Evolutionary conservation across 129 eudicot species (phyloP), one percentile per base, ranked within the genome.

Genomic region (Tanacetum coccineum): DNA sequence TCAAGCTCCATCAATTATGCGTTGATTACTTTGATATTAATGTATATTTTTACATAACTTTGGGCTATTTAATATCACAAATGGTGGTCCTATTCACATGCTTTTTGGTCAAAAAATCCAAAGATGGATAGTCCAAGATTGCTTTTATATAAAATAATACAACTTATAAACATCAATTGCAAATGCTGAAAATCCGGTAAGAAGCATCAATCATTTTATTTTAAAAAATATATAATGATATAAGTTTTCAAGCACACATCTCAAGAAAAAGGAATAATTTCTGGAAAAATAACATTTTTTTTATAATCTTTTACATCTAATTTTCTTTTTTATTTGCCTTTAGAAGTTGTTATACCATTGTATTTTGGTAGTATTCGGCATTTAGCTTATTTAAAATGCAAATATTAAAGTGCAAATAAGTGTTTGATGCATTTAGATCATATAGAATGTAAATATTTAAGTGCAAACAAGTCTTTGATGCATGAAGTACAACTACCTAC

Each of bases 221-320:
- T 6, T 5, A 36, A 67, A 54, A 67, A 60, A 59, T 67, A 25
- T 9, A 59, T 2, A n/a, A 25, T 45, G 2, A 75, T 48, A 48
- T 0, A n/a, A 46, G 17, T 2, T 74, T 58, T 12, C 54, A 60
- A 53, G 56, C 75, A 61, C 80, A 62, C 17, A 62, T 76, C 59
- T 76, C 70, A 19, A 68, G 65, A 45, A 76, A 62, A 68, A 52
- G 40, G 80, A 75, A 68, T 68, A 62, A 51, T 68, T 68, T 76
- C 70, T 68, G 61, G 32, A 20, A 26, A n/a, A 60, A 26, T 5
- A 52, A 51, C 51, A 68, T 0, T 17, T 61, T n/a, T 36, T 68
- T 59, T 36, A 65, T 62, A 9, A 74, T 66, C 40, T 65, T 44
- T 25, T 2, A 26, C 6, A 14, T 40, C 13, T 64, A 71, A 64